Conservation (phyloP, 1,284 basidiomycete genomes). For the Uromyces viciae-fabae region DNA sequence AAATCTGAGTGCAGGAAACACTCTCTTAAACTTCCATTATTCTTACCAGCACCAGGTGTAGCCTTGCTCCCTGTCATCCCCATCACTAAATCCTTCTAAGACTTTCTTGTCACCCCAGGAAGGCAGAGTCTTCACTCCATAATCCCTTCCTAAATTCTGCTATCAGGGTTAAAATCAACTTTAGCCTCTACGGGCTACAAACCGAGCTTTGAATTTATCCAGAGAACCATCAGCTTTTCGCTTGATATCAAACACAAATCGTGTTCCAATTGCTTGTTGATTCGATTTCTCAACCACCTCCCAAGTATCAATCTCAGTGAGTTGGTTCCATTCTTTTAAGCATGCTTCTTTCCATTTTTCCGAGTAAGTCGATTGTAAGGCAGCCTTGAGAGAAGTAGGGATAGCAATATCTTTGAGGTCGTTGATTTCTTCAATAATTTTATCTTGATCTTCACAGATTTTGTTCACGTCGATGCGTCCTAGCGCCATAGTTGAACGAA, state of each 20-base stretch:
- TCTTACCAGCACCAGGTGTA: too few species aligned
- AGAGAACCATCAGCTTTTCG: background rate
- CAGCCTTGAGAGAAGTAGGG: background rate
- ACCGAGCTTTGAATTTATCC: background rate
- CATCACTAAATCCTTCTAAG: too few species aligned
- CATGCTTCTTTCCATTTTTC: background rate
- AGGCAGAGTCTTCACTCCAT: too few species aligned
- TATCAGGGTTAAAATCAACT: too few species aligned
- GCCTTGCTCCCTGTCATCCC: too few species aligned
- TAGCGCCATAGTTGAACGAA: background rate
- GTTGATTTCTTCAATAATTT: background rate
- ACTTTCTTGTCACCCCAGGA: too few species aligned
- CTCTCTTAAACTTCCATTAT: too few species aligned
- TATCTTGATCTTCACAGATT: slow-evolving; percentile 2
- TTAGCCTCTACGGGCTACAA: slow-evolving; percentile 3
- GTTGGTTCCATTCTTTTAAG: background rate
- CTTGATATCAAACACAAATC: background rate
- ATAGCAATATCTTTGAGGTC: background rate
- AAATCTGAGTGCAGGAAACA: too few species aligned
- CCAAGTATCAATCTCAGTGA: background rate
- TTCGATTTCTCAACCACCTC: background rate
- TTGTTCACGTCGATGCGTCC: background rate
- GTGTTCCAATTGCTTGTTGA: background rate
- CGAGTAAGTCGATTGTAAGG: background rate
- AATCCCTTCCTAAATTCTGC: too few species aligned